A percentile compares a stretch with the other conserved stretches of the same genome.
Conservation (phyloP, 2,329 filamentous ascomycete species). For the Chaetomiaceae sp. region DNA sequence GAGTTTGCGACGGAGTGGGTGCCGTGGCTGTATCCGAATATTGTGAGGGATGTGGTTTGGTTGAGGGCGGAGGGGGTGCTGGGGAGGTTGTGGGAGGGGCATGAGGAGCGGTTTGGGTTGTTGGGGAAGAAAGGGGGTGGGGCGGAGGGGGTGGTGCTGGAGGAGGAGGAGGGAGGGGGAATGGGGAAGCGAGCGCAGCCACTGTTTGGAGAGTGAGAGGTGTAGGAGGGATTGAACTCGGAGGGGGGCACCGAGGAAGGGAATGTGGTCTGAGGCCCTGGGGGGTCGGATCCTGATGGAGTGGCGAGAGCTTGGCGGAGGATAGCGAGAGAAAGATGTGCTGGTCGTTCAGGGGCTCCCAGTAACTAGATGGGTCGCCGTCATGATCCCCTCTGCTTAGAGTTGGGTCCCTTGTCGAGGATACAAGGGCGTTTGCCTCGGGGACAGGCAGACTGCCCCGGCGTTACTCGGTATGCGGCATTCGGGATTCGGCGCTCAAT, state of each 20-base stretch:
- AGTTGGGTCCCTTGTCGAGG: no score
- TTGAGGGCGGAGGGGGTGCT: background rate
- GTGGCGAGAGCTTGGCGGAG: no score
- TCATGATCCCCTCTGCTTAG: no score
- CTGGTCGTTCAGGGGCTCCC: no score
- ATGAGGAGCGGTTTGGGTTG: background rate
- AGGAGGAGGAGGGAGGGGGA: background rate
- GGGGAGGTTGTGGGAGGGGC: background rate
- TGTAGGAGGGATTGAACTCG: no score
- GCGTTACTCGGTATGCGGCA: background rate
- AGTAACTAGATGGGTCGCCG: no score
- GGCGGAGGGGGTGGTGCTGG: background rate
- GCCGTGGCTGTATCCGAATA: background rate
- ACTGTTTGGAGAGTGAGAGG: no score
- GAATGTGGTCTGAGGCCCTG: no score
- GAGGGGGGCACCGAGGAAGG: no score
- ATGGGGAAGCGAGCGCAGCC: background rate
- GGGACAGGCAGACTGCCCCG: background rate
- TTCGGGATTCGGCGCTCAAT: background rate
- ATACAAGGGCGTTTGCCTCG: no score
- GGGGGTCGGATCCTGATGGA: no score
- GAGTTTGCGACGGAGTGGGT: constrained; percentile 11
- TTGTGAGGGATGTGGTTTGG: background rate
- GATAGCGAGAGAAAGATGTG: no score
- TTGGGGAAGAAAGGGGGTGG: background rate